A percentile compares a stretch with the other conserved stretches of the same genome.
Conservation (phyloP, 2,329 filamentous ascomycete genomes). For the Leptosphaerulina australis region DNA sequence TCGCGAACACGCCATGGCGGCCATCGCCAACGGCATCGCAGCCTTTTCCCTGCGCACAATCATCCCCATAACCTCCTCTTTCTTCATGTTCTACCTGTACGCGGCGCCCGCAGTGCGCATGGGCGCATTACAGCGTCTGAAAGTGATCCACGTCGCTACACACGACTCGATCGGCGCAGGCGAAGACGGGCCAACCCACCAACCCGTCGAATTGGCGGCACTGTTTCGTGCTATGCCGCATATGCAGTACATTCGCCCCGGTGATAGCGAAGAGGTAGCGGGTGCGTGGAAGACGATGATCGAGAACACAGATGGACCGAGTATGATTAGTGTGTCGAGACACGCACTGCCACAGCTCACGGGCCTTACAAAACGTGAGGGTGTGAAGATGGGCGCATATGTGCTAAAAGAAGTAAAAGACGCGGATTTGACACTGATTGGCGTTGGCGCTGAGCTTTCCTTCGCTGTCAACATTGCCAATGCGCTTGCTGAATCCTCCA, state of each 20-base stretch:
- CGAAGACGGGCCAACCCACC: slow-evolving; percentile 67
- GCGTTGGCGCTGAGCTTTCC: slow-evolving; percentile 54
- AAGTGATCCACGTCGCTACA: slow-evolving; percentile 65
- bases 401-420: slow-evolving; percentile 52
- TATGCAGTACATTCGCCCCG: slow-evolving; percentile 64
- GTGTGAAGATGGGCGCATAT: slow-evolving; percentile 55
- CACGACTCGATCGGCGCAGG: slow-evolving; percentile 63
- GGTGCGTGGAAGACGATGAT: slow-evolving; percentile 61
- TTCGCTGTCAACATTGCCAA: slow-evolving; percentile 52
- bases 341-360: slow-evolving; percentile 54
- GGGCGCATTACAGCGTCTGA: slow-evolving; percentile 62
- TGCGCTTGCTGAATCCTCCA: slow-evolving; percentile 38
- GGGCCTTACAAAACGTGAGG: slow-evolving; percentile 48
- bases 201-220: slow-evolving; percentile 63
- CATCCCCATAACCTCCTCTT: slow-evolving; percentile 63
- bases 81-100: slow-evolving; percentile 69
- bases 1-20: slow-evolving; percentile 46
- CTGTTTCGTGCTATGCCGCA: slow-evolving; percentile 69
- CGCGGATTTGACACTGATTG: slow-evolving; percentile 55
- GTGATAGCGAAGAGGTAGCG: slow-evolving; percentile 62
- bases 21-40: slow-evolving; percentile 61
- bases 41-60: slow-evolving; percentile 56
- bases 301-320: slow-evolving; percentile 48
- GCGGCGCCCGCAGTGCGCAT: slow-evolving; percentile 66
- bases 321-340: slow-evolving; percentile 56